Evolutionary conservation across 257 asterid genomes (phyloP).

Genomic region (Ballota nigra): DNA sequence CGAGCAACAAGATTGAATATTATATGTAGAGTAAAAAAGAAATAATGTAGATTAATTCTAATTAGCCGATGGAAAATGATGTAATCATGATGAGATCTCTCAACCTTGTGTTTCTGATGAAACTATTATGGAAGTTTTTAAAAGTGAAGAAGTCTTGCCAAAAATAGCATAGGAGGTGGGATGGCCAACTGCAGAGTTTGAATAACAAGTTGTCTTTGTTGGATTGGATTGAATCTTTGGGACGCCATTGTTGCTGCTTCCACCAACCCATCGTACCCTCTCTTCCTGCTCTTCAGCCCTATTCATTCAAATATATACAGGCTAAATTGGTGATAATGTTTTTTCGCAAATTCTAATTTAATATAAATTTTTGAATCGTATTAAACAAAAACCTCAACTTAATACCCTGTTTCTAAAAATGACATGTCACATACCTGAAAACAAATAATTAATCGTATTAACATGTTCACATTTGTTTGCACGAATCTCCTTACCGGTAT

Average conservation of each 20-base stretch:
- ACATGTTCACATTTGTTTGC: no score
- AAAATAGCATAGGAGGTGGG: constrained; percentile 54
- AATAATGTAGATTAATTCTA: background rate
- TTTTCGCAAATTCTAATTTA: no score
- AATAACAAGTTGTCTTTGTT: constrained; percentile 43
- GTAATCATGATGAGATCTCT: constrained; percentile 12
- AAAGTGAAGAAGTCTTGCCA: constrained; percentile 48
- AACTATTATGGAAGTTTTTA: background rate
- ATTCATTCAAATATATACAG: background rate
- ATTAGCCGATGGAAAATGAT: background rate
- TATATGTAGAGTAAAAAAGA: background rate
- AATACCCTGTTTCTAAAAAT: no score
- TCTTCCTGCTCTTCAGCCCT: constrained; percentile 53
- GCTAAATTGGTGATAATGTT: no score
- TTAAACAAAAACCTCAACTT: no score
- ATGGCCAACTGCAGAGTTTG: constrained; percentile 61
- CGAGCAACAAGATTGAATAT: background rate
- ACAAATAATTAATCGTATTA: no score
- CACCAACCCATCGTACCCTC: constrained; percentile 70
- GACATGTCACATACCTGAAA: no score
- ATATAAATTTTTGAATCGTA: no score
- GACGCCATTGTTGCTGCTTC: constrained; percentile 66
- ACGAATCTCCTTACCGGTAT: no score
- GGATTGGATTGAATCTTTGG: constrained; percentile 35
- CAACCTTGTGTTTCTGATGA: background rate